Percentiles rank a stretch among this genome's conserved stretches.
These are phyloP conservation scores for Pichia sp. DNA, from an alignment of 1,139 yeast species.

Conservation along the genomic window DNA sequence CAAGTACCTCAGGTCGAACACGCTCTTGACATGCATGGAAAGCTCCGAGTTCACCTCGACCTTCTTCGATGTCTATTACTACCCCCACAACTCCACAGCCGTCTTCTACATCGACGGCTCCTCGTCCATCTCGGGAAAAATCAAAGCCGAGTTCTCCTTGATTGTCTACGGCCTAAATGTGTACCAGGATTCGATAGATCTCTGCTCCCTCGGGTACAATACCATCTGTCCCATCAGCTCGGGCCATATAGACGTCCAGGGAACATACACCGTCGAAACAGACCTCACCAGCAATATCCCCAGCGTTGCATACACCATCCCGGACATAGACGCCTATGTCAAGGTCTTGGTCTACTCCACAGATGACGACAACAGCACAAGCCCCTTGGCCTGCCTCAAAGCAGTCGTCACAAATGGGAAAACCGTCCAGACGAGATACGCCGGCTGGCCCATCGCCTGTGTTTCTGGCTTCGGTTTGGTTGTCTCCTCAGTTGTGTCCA, in stretches of 20 bases:
- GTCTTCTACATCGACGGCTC: constrained; percentile 70
- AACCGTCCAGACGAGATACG: constrained; percentile 91
- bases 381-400: constrained; percentile 84
- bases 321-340: constrained; percentile 92
- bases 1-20: constrained; percentile 49
- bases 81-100: constrained; percentile 60
- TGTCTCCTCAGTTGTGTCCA: constrained; percentile 82
- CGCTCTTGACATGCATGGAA: constrained; percentile 92
- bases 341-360: constrained; percentile 60
- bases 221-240: constrained; percentile 77
- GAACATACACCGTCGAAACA: constrained; percentile 44
- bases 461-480: constrained; percentile 82
- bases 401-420: constrained; percentile 84
- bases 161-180: constrained; percentile 83
- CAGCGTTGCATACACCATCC: constrained; percentile 79
- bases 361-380: constrained; percentile 34
- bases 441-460: constrained; percentile 96
- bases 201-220: constrained; percentile 55
- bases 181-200: constrained; percentile 49
- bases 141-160: constrained; percentile 61
- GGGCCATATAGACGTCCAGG: constrained; percentile 75
- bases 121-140: constrained; percentile 72
- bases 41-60: constrained; percentile 85
- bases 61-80: constrained; percentile 71
- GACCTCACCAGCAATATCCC: constrained; percentile 58